A percentile compares a stretch with the other conserved stretches of the same genome.
phyloP scores from a whole-genome alignment of 2,329 filamentous ascomycete genomes.

The Neopestalotiopsis clavispora region DNA sequence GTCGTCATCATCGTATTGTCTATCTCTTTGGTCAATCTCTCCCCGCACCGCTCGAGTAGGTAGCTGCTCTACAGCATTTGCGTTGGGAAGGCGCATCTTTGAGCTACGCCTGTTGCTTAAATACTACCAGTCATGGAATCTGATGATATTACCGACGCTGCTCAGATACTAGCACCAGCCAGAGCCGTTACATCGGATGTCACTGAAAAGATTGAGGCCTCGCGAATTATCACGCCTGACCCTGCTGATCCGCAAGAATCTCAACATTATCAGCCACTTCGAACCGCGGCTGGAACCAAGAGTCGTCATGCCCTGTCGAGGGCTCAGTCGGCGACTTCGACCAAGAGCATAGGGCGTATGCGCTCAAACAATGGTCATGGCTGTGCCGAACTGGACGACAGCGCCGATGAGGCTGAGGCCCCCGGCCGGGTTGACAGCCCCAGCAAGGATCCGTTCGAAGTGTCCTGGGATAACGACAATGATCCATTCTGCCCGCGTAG shows the following conservation, averaged over 20 bases:
- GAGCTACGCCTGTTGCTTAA: too few relatives aligned
- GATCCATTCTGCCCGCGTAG: slow-evolving; percentile 79
- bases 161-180: not conserved
- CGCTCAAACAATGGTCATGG: slow-evolving; percentile 22
- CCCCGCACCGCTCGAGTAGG: too few relatives aligned
- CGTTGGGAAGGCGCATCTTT: too few relatives aligned
- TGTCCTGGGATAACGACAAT: slow-evolving; percentile 74
- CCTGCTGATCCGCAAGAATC: not conserved
- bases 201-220: not conserved
- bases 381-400: slow-evolving; percentile 13
- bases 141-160: not conserved
- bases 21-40: too few relatives aligned
- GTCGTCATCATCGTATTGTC: too few relatives aligned
- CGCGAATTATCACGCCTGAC: not conserved
- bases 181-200: not conserved
- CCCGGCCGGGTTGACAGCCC: not conserved
- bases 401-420: slow-evolving; percentile 1
- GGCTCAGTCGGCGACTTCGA: slow-evolving; percentile 3
- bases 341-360: not conserved
- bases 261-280: not conserved
- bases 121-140: not conserved
- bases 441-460: slow-evolving; percentile 63
- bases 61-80: too few relatives aligned
- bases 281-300: not conserved
- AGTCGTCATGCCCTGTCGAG: not conserved